Base-by-base conservation (phyloP, 2,329 filamentous ascomycete species). In the Penicillium sp. region DNA sequence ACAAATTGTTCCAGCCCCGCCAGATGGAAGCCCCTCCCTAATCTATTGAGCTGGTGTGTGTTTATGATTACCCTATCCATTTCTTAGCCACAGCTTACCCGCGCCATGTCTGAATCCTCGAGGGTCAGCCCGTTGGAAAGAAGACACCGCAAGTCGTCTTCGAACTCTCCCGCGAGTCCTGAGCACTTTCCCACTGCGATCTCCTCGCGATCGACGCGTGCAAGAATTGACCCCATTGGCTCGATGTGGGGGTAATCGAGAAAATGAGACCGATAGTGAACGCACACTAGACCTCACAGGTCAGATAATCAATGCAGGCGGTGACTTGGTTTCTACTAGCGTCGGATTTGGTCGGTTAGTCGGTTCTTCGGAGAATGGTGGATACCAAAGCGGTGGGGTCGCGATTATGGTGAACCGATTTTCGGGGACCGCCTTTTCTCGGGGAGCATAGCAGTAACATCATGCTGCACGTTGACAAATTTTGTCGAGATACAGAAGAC, bases 61-160 rank as follows among this genome's bases (percentile, higher is more conserved):
- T 13, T 42, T 6, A 19, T 5, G 37, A 42, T 21, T 42, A 21
- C 37, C n/a, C 19, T 21, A n/a, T 42, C 37, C n/a, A 11, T n/a
- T 16, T 35, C 4, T 16, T n/a, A 37, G 35, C 35, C 35, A n/a
- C 35, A 37, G 35, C 35, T 37, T 37, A 37, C 35, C 35, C 5
- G 35, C n/a, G 8, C 35, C 35, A 19, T 16, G 16, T 37, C 35
- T 16, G 16, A 37, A 6, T 19, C 7, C 16, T 4, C 29, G 35
- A 95, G 82, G 8, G 89, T 95, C 76, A 87, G 90, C 79, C 90
- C 91, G 59, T 96, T 88, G 66, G 95, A 95, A 22, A 77, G 76
- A 0, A 85, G 35, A 37, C 3, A 37, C 16, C 35, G 35, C 35
- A 31, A 31, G 11, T 13, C 29, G 11, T 4, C 11, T 4, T 31